Percentiles rank a stretch among this genome's conserved stretches.
Conservation (phyloP, 495 filamentous ascomycete species). For the Aspergillus avenaceus region DNA sequence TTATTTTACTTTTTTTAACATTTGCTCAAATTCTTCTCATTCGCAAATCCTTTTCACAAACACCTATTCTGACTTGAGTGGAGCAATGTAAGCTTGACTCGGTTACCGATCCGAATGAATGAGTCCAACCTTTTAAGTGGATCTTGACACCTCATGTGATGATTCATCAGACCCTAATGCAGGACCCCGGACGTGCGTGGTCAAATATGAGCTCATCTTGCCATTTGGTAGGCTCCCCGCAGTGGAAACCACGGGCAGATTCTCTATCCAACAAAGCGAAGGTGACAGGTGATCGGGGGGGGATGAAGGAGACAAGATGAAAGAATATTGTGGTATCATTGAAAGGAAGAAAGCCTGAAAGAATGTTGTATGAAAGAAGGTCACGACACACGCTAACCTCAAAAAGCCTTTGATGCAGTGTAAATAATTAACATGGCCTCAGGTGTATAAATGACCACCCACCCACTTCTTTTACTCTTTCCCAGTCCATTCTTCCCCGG, state of each 20-base stretch:
- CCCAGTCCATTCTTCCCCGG: not conserved
- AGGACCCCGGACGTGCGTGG: no score
- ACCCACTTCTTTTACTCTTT: not conserved
- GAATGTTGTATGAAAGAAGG: not conserved
- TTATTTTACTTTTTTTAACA: no score
- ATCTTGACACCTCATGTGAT: not conserved
- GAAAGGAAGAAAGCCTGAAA: no score
- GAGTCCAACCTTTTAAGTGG: not conserved
- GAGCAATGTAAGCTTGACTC: not conserved
- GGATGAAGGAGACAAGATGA: no score
- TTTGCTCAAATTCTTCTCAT: no score
- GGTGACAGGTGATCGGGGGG: not conserved
- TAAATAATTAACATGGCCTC: not conserved
- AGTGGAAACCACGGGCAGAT: not conserved
- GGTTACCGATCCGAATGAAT: not conserved
- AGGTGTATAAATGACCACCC: not conserved
- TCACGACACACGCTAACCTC: no score
- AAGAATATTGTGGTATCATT: no score
- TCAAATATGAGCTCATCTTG: no score
- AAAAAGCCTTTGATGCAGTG: not conserved
- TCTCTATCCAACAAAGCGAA: not conserved
- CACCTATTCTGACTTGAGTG: not conserved
- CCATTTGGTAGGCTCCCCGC: no score
- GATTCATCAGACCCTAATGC: no score
- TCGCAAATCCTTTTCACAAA: no score